Percentiles rank a stretch among this genome's conserved stretches.
Evolutionary conservation across 2,329 filamentous ascomycete species (phyloP).

Genomic region (Colletotrichum viniferum): DNA sequence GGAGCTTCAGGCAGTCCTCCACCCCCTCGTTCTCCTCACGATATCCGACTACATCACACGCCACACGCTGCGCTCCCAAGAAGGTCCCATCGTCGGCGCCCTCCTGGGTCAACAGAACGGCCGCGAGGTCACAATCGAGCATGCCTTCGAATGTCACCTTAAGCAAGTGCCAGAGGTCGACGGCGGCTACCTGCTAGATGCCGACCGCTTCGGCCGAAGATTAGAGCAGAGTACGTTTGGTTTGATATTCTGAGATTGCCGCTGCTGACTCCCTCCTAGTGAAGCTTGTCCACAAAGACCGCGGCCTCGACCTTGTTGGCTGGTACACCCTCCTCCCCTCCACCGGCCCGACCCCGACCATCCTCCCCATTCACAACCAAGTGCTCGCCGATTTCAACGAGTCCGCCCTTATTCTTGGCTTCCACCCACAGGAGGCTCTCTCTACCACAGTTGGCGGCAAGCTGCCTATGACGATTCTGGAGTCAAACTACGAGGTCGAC

Average conservation of each 20-base stretch:
- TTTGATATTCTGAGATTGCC: background rate
- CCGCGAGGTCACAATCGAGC: conserved; percentile 87
- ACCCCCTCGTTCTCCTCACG: conserved; percentile 92
- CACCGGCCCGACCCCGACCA: conserved; percentile 71
- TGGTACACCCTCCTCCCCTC: conserved; percentile 85
- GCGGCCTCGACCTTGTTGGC: conserved; percentile 84
- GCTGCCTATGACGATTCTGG: conserved; percentile 89
- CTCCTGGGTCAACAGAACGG: conserved; percentile 93
- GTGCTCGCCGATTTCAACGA: conserved; percentile 80
- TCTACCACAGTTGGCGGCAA: conserved; percentile 71
- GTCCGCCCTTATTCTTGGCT: conserved; percentile 84
- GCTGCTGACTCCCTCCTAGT: conserved; percentile 54
- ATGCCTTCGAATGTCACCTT: conserved; percentile 84
- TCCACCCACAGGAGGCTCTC: conserved; percentile 71
- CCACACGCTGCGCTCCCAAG: conserved; percentile 78
- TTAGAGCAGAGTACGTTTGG: conserved; percentile 78
- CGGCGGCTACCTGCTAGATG: conserved; percentile 66
- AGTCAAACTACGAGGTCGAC: conserved; percentile 79
- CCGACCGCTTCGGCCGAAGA: conserved; percentile 75
- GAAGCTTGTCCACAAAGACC: conserved; percentile 85
- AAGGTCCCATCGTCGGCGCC: conserved; percentile 81
- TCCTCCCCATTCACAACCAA: conserved; percentile 78
- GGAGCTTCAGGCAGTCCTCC: conserved; percentile 83
- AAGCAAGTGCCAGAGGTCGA: conserved; percentile 46
- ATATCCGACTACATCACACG: conserved; percentile 97